Base-by-base conservation (phyloP, 139 green algal species). In the Chlorella sp. region DNA sequence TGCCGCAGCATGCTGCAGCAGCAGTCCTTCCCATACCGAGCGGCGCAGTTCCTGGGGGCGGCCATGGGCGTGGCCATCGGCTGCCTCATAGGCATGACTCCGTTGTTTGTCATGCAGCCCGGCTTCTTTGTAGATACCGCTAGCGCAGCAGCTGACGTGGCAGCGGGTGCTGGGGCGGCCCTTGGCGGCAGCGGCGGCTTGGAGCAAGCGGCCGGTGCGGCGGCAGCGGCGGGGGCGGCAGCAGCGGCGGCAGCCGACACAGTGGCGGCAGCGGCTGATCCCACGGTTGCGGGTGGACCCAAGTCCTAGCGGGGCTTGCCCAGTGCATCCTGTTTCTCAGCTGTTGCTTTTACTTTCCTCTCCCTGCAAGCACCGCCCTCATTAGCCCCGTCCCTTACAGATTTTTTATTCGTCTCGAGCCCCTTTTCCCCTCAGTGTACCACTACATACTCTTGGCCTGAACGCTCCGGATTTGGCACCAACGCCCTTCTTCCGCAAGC, bases 71-170 rank as follows among this genome's bases (percentile, higher is more conserved):
- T 96, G 26, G 85, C 83, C 7, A 34, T 93, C 0, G 94, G 94
- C 23, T 96, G 94, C 86, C 23, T 96, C 56, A 32, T 95, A 20
- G 94, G 94, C 26, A 93, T 95, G 89, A 80, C 41, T 4, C 87
- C 87, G 7, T 34, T 90, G 0, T 12, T 34, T 4, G 80, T 88
- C 41, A 86, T 85, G 78, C 62, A 83, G 32, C 67, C 87, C 17
- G 86, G 86, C 4, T 83, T 87, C 36, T 87, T 87, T 47, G 60
- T 51, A 16, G n/a, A 5, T 4, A 60, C 63, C 44, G 62, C 78
- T 36, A n/a, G 16, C 25, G 78, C 78, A 47, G 78, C 78, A 56
- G 34, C 55, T 4, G 16, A 28, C 26, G 60, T 68, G 36, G 32
- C 57, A n/a, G 76, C 76, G 30, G 60, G 60, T 1, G 25, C 39